phyloP scores from a whole-genome alignment of 495 filamentous ascomycete species.

The Aspergillus nidulans region DNA sequence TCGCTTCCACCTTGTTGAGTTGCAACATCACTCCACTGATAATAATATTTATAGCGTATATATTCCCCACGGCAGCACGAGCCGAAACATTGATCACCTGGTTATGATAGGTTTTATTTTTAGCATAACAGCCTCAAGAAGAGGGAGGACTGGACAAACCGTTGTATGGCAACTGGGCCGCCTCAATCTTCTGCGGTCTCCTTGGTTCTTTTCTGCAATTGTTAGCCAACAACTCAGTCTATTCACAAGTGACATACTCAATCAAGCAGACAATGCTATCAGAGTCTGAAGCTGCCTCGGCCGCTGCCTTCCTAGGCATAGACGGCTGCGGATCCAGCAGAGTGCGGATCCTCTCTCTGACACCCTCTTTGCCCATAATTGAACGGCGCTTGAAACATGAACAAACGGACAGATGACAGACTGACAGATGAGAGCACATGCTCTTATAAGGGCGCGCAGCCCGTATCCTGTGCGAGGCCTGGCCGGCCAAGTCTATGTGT shows the following conservation, averaged over 20 bases:
- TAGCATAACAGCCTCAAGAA: background rate
- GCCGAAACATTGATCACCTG: constrained; percentile 9
- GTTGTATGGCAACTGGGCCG: background rate
- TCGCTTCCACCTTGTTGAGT: too few relatives aligned
- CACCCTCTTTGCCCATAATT: background rate
- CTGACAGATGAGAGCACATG: too few relatives aligned
- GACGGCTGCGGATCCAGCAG: background rate
- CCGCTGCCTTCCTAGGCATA: too few relatives aligned
- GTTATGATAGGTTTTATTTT: background rate
- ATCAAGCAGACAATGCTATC: background rate
- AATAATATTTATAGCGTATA: background rate
- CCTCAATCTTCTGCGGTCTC: background rate
- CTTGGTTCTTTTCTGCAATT: background rate
- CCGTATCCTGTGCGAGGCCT: background rate
- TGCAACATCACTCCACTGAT: too few relatives aligned
- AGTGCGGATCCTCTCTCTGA: constrained; percentile 4
- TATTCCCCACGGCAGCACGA: constrained; percentile 3
- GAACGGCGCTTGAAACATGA: too few relatives aligned
- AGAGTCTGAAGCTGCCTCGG: background rate
- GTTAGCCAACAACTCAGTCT: background rate
- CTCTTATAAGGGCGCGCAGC: background rate
- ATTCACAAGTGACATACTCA: background rate
- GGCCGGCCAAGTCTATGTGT: background rate
- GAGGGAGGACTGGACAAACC: background rate
- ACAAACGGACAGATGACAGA: too few relatives aligned